Conservation (phyloP, 2,329 filamentous ascomycete genomes). For the Tolypocladium endophyticum region DNA sequence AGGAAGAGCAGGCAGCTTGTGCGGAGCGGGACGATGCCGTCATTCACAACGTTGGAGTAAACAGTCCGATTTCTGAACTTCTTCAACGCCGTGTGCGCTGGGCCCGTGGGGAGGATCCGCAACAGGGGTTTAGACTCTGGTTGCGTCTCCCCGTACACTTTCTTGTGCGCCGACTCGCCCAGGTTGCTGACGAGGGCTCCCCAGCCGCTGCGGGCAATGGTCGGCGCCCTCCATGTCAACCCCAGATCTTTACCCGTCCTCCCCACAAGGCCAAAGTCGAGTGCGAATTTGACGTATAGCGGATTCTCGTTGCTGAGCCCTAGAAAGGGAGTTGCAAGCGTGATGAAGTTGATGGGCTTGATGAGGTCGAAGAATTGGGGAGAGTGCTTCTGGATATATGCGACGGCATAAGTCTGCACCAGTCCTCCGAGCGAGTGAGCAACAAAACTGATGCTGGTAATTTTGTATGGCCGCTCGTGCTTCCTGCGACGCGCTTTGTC, state of each 20-base stretch:
- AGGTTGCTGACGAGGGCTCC: constrained; percentile 76
- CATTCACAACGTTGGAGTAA: constrained; percentile 96
- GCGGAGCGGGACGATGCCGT: constrained; percentile 87
- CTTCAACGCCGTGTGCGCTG: constrained; percentile 75
- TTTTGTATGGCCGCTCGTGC: constrained; percentile 56
- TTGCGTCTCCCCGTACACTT: constrained; percentile 48
- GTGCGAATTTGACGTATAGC: constrained; percentile 89
- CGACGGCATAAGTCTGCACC: constrained; percentile 87
- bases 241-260: constrained; percentile 91
- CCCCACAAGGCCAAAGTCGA: constrained; percentile 95
- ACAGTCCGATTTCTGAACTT: constrained; percentile 86
- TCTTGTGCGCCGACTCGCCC: constrained; percentile 55
- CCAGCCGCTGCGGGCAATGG: constrained; percentile 77
- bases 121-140: constrained; percentile 82
- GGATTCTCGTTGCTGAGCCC: constrained; percentile 96
- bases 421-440: constrained; percentile 85
- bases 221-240: constrained; percentile 86
- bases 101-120: constrained; percentile 80
- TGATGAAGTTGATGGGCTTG: constrained; percentile 80
- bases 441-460: constrained; percentile 92
- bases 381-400: constrained; percentile 93
- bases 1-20: constrained; percentile 95
- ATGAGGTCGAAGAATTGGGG: constrained; percentile 83
- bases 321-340: constrained; percentile 76
- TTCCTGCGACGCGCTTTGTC: constrained; percentile 41